Evolutionary conservation across 2,329 filamentous ascomycete genomes (phyloP).

Genomic region (Epicoccum nigrum): DNA sequence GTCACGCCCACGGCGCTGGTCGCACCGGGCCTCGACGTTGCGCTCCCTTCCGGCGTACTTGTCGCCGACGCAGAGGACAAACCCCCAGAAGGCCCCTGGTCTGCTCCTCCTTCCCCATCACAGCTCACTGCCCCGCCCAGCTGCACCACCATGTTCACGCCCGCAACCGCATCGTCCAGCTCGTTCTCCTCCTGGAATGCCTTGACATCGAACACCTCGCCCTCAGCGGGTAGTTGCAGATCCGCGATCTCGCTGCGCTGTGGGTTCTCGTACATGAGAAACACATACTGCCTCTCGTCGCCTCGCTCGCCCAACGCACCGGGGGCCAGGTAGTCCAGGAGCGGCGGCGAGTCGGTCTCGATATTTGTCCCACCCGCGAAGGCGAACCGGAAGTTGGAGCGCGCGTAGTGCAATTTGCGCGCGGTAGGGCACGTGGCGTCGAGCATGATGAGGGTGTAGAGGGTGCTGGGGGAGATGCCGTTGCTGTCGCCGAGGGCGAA

Average conservation of each 20-base stretch:
- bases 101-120: conserved; percentile 5
- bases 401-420: conserved; percentile 40
- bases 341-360: conserved; percentile 20
- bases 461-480: conserved; percentile 32
- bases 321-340: conserved; percentile 39
- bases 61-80: too few relatives aligned
- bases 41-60: too few relatives aligned
- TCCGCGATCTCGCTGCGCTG: conserved; percentile 24
- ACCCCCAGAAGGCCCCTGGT: too few relatives aligned
- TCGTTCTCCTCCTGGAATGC: conserved; percentile 41
- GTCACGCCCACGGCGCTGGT: too few relatives aligned
- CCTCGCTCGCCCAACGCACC: conserved; percentile 41
- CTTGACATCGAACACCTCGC: conserved; percentile 34
- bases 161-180: conserved; percentile 34
- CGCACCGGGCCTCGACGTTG: too few relatives aligned
- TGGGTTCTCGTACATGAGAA: conserved; percentile 42
- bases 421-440: conserved; percentile 41
- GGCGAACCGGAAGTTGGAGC: conserved; percentile 40
- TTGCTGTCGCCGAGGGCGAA: conserved; percentile 45
- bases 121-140: conserved; percentile 35
- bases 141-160: conserved; percentile 44
- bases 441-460: conserved; percentile 41
- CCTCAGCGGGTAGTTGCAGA: conserved; percentile 34
- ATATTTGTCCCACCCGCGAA: conserved; percentile 36
- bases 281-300: conserved; percentile 39